A percentile compares a stretch with the other conserved stretches of the same genome.
Conservation (phyloP, 2,329 filamentous ascomycete genomes). For the Aspergillus sp. region DNA sequence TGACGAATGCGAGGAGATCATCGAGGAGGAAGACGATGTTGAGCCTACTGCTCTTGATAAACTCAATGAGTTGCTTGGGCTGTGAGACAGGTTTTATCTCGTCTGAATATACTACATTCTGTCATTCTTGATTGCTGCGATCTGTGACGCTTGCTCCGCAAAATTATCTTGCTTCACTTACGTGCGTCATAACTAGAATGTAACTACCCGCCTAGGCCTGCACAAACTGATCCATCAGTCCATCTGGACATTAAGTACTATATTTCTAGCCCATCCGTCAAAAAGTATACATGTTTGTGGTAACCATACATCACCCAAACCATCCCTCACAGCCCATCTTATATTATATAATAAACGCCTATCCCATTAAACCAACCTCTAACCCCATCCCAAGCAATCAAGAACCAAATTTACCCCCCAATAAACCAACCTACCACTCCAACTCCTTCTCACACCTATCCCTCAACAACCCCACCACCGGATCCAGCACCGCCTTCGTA, state of each 20-base stretch:
- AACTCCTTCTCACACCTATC: conserved; percentile 35
- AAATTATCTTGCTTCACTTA: no score
- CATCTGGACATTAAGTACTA: no score
- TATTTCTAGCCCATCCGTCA: no score
- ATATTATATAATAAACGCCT: neutral
- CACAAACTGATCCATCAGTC: no score
- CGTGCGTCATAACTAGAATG: no score
- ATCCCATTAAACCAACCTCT: neutral
- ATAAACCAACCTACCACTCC: conserved; percentile 38
- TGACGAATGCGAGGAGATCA: conserved; percentile 17
- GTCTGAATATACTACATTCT: neutral
- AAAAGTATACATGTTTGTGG: no score
- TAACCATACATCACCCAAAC: neutral
- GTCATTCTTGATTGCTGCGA: neutral
- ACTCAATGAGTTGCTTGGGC: conserved; percentile 24
- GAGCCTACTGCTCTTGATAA: conserved; percentile 31
- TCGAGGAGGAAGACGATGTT: conserved; percentile 27
- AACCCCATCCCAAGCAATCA: neutral
- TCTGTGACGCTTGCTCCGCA: neutral
- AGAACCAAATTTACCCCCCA: neutral
- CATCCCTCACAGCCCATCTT: neutral
- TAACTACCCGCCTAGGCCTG: no score
- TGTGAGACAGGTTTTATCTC: conserved; percentile 1
- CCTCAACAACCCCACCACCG: conserved; percentile 41
- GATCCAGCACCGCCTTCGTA: conserved; percentile 38